Percentiles rank a stretch among this genome's conserved stretches.
Conservation (phyloP, 768 basidiomycete genomes). For the Hortiboletus campestris region DNA sequence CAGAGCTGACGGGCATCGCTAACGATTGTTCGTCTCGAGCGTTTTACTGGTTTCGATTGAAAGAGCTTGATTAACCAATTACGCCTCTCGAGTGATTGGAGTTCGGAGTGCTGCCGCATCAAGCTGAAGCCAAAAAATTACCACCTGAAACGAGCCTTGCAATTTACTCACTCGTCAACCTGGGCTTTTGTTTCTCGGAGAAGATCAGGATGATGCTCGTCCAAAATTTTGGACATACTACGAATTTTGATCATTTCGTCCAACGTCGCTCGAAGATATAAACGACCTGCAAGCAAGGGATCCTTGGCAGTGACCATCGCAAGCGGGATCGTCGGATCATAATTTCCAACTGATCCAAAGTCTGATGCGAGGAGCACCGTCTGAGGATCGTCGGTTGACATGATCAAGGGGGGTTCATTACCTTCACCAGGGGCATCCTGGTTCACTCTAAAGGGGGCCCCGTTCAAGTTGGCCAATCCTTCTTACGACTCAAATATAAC, state of each 20-base stretch:
- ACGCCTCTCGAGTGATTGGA: background rate
- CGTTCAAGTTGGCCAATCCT: background rate
- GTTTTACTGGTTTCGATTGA: background rate
- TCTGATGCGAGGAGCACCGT: slow-evolving; percentile 3
- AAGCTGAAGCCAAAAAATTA: background rate
- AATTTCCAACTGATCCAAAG: background rate
- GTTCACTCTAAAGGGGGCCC: background rate
- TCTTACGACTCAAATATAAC: background rate
- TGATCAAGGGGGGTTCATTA: slow-evolving; percentile 1
- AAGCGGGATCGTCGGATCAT: slow-evolving; percentile 1
- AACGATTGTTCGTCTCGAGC: background rate
- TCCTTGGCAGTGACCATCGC: background rate
- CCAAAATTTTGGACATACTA: background rate
- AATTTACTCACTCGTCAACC: slow-evolving; percentile 1
- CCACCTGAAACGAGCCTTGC: background rate
- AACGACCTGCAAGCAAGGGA: background rate
- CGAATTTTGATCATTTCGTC: slow-evolving; percentile 9
- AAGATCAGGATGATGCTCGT: background rate
- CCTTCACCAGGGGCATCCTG: background rate
- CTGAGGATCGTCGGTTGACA: slow-evolving; percentile 5
- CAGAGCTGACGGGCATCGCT: background rate
- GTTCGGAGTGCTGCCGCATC: background rate
- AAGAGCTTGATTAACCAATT: background rate
- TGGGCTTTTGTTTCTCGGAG: background rate
- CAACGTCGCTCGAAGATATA: slow-evolving; percentile 4